Percentiles rank a stretch among this genome's conserved stretches.
These are phyloP conservation scores for Artemisia annua DNA, from an alignment of 129 eudicot genomes.

Conservation along the genomic window DNA sequence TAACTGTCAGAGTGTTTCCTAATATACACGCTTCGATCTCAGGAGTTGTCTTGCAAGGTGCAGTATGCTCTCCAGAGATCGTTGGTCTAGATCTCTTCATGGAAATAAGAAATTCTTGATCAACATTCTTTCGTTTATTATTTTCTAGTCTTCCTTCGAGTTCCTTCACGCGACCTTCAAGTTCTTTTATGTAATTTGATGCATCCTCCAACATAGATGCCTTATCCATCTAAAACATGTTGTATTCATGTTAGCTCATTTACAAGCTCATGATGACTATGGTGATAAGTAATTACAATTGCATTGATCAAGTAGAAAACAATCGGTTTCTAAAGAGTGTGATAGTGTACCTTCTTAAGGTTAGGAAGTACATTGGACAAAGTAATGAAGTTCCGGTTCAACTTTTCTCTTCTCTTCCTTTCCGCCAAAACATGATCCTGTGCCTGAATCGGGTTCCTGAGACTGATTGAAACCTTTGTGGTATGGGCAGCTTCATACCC, in stretches of 20 bases:
- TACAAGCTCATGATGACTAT: not conserved
- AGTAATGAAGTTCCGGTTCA: no score
- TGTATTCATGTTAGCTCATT: not conserved
- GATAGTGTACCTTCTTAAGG: no score
- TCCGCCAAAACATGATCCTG: no score
- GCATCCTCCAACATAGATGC: constrained; percentile 56
- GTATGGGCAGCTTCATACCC: not conserved
- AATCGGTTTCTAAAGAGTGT: no score
- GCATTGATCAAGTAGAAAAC: no score
- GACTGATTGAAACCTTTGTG: not conserved
- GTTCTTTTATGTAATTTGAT: constrained; percentile 44
- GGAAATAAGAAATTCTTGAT: constrained; percentile 29
- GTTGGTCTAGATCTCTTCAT: constrained; percentile 26
- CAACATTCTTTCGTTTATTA: constrained; percentile 12
- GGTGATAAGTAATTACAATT: no score
- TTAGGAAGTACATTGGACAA: no score
- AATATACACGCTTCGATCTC: constrained; percentile 41
- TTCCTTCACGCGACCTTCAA: constrained; percentile 40
- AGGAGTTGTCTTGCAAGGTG: not conserved
- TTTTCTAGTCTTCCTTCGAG: constrained; percentile 33
- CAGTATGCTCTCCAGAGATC: not conserved
- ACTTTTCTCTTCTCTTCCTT: no score
- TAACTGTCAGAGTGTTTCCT: constrained; percentile 39
- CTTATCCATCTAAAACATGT: constrained; percentile 49
- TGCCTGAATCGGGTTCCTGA: no score